Evolutionary conservation across 805 yeast genomes (phyloP).

Genomic region (Spathaspora hagerdaliae): DNA sequence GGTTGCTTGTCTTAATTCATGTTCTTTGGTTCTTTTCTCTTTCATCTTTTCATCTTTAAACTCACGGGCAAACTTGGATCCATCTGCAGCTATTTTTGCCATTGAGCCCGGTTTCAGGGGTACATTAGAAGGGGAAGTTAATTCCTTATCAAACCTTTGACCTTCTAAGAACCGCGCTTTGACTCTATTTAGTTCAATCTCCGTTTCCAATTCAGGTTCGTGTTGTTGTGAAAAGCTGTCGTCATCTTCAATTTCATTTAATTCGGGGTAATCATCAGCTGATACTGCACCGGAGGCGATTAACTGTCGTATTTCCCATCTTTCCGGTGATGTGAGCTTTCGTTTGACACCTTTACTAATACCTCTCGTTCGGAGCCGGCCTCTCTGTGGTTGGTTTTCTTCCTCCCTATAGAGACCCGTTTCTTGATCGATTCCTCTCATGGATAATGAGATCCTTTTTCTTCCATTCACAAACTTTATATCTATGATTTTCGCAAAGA

Average conservation of each 20-base stretch:
- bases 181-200: conserved; percentile 66
- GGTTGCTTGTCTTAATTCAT: conserved; percentile 24
- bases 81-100: conserved; percentile 69
- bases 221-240: conserved; percentile 11
- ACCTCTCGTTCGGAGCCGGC: conserved; percentile 9
- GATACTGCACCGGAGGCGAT: conserved; percentile 74
- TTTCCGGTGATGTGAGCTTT: conserved; percentile 75
- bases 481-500: conserved; percentile 55
- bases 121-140: background rate
- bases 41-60: conserved; percentile 56
- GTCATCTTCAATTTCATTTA: conserved; percentile 20
- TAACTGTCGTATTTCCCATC: conserved; percentile 86
- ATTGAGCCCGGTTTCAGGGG: conserved; percentile 68
- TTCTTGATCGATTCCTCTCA: conserved; percentile 69
- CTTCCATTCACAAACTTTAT: conserved; percentile 36
- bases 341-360: conserved; percentile 21
- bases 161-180: conserved; percentile 74
- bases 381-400: conserved; percentile 9
- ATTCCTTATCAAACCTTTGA: conserved; percentile 8
- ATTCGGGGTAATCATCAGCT: conserved; percentile 65
- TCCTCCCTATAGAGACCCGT: conserved; percentile 47
- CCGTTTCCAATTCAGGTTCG: conserved; percentile 43
- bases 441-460: conserved; percentile 50
- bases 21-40: conserved; percentile 45
- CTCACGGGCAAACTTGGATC: conserved; percentile 64